Evolutionary conservation across 2,329 filamentous ascomycete genomes (phyloP).

Genomic region (Westerdykella ornata): DNA sequence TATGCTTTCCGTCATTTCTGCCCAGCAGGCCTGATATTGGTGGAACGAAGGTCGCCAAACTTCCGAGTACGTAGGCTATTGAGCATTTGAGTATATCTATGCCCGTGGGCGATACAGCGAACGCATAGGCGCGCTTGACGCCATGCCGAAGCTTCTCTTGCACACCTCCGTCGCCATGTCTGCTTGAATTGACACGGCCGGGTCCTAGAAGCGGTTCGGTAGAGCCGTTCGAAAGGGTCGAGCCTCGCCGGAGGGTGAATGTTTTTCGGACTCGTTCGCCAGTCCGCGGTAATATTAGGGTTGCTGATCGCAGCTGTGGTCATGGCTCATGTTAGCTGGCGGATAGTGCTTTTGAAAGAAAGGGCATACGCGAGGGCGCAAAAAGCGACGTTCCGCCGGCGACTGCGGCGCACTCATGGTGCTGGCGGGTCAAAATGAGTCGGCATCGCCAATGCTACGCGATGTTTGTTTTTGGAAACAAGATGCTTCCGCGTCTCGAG

Average conservation of each 20-base stretch:
- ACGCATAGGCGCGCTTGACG: constrained; percentile 46
- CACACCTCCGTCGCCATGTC: constrained; percentile 28
- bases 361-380: constrained; percentile 33
- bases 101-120: constrained; percentile 65
- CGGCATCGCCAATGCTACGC: no score
- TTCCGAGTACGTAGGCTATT: constrained; percentile 79
- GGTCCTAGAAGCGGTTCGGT: constrained; percentile 38
- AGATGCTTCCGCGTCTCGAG: no score
- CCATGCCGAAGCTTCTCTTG: constrained; percentile 31
- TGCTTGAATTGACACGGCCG: constrained; percentile 21
- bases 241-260: constrained; percentile 60
- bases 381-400: constrained; percentile 30
- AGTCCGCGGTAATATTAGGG: constrained; percentile 78
- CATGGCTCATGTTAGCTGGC: constrained; percentile 14
- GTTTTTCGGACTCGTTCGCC: constrained; percentile 76
- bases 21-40: constrained; percentile 68
- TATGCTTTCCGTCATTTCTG: constrained; percentile 82
- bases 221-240: constrained; percentile 40
- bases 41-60: constrained; percentile 75
- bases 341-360: neutral
- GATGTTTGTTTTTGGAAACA: no score
- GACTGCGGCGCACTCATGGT: constrained; percentile 28
- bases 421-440: neutral
- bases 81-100: constrained; percentile 85
- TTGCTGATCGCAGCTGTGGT: constrained; percentile 72